Percentiles rank a stretch among this genome's conserved stretches.
Conservation (phyloP, 1,284 basidiomycete genomes). For the Austroboletus novae-zelandiae region DNA sequence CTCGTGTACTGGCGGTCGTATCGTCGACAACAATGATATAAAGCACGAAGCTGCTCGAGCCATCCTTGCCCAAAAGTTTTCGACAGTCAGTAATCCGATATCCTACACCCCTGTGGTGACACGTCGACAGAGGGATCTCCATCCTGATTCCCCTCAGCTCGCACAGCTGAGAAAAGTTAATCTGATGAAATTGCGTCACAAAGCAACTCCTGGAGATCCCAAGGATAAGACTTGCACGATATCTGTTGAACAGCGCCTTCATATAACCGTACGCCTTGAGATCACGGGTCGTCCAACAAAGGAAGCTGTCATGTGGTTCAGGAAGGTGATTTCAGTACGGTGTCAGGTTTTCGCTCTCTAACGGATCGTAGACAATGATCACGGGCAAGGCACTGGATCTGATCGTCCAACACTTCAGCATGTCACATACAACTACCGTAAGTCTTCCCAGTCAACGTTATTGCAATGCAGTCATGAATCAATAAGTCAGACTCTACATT, state of each 20-base stretch:
- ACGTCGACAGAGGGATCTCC: slow-evolving; percentile 31
- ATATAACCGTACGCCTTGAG: slow-evolving; percentile 45
- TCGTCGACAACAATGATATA: slow-evolving; percentile 8
- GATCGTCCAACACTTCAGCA: slow-evolving; percentile 36
- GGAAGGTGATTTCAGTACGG: slow-evolving; percentile 43
- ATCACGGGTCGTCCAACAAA: slow-evolving; percentile 22
- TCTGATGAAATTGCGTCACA: slow-evolving; percentile 71
- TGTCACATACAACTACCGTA: slow-evolving; percentile 29
- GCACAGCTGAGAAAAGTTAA: slow-evolving; percentile 56
- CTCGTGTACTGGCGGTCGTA: slow-evolving; percentile 37
- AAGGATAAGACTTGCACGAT: slow-evolving; percentile 47
- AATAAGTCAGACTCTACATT: slow-evolving; percentile 30
- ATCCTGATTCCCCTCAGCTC: slow-evolving; percentile 52
- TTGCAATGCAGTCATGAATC: background rate
- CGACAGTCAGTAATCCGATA: slow-evolving; percentile 21
- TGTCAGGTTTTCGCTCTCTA: slow-evolving; percentile 4
- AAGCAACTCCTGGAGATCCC: slow-evolving; percentile 59
- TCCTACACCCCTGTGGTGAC: slow-evolving; percentile 23
- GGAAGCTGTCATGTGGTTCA: slow-evolving; percentile 60
- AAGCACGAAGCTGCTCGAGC: slow-evolving; percentile 52
- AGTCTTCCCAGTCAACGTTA: background rate
- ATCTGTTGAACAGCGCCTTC: slow-evolving; percentile 53
- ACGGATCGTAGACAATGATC: slow-evolving; percentile 36
- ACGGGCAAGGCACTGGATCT: slow-evolving; percentile 52
- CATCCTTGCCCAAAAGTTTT: slow-evolving; percentile 57